Base-by-base conservation (phyloP, 805 yeast genomes). In the Metschnikowia orientalis region DNA sequence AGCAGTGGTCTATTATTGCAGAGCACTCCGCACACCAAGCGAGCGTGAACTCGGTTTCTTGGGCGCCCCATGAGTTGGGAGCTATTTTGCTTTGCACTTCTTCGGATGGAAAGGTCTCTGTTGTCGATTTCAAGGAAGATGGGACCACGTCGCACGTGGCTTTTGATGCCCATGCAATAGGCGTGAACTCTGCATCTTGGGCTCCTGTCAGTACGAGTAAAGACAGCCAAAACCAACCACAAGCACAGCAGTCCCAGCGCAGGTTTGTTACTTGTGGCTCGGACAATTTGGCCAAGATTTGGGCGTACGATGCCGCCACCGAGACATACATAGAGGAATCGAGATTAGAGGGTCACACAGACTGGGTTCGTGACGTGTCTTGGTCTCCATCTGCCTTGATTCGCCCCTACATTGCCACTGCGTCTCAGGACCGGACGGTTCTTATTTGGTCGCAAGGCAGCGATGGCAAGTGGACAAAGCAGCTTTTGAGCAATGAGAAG, bases 31-130 rank as follows among this genome's bases (percentile, higher is more conserved):
- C 78, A 21, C 98, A 92, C 61, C 86, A 81, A 51, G 97, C 96
- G 14, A 83, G 95, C 35, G 97, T 92, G 9, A 92, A 92, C 63
- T 80, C 95, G 33, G 90, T 92, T 16, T 73, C 80, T 35, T 92
- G 98, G 98, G 95, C 96, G 8, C 97, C 97, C 11, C 95, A 86
- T 51, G 97, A 90, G 61, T 82, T 84, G 51, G 97, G 98, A 13
- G 95, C 97, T 4, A 74, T 87, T 31, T 72, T 92, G 47, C 67
- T 90, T 42, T 88, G 95, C 48, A 81, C 95, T 2, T 88, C 97
- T 1, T 81, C 94, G 15, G 98, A 92, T 58, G 98, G 98, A 20
- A 77, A 77, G 45, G 88, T 86, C 15, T 85, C 95, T 3, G 82
- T 92, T 24, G 81, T 90, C 18, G 97, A 89, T 56, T 88, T 88